Evolutionary conservation across 345 rosid genomes (phyloP).

Genomic region (Clausena lansium): DNA sequence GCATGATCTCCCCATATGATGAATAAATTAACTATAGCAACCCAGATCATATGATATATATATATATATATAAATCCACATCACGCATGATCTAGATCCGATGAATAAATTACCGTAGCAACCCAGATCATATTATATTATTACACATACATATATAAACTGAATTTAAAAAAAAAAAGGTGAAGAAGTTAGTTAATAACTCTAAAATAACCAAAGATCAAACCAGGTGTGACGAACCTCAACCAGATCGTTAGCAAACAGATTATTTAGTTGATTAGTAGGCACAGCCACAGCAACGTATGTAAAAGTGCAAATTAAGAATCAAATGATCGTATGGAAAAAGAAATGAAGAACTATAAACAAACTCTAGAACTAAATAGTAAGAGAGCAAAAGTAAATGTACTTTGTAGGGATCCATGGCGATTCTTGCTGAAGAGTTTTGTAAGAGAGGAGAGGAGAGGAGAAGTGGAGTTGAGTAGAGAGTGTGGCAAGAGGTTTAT

Average conservation of each 20-base stretch:
- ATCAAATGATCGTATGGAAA: background rate
- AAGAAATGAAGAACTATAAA: too few species aligned
- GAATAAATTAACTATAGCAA: too few species aligned
- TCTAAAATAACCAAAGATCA: background rate
- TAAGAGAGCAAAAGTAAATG: background rate
- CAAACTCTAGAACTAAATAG: background rate
- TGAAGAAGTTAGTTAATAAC: background rate
- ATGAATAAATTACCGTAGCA: background rate
- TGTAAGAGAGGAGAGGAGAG: too few species aligned
- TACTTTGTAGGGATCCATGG: slow-evolving; percentile 49
- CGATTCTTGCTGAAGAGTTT: background rate
- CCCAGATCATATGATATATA: background rate
- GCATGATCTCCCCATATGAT: background rate
- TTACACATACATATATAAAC: too few species aligned
- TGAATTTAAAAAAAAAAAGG: too few species aligned
- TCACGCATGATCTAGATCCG: background rate
- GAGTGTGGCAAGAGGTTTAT: background rate
- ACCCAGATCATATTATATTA: background rate
- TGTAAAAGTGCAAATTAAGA: background rate
- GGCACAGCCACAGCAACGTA: too few species aligned
- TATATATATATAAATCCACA: background rate
- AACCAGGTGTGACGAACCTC: background rate
- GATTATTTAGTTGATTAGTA: too few species aligned
- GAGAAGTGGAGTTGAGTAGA: background rate
- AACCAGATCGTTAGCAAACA: background rate